Evolutionary conservation across 2,329 filamentous ascomycete species (phyloP).

Genomic region (Exophiala mesophila): DNA sequence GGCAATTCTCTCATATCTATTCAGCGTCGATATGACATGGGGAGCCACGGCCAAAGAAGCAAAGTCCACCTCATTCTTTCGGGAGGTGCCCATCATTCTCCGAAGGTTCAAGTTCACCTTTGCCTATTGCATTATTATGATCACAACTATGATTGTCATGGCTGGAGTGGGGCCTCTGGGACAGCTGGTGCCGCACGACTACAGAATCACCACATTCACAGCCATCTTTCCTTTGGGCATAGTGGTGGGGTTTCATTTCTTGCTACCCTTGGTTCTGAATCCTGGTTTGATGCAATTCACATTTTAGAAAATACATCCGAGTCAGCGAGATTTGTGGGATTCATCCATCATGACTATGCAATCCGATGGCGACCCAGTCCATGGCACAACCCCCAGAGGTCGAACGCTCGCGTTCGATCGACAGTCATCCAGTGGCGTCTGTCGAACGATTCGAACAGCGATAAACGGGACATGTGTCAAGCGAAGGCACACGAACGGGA

Average conservation of each 20-base stretch:
- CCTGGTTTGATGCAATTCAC: conserved; percentile 30
- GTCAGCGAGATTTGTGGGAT: too few species aligned
- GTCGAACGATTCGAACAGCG: too few species aligned
- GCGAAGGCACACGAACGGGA: too few species aligned
- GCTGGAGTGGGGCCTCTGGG: conserved; percentile 33
- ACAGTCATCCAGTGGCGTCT: too few species aligned
- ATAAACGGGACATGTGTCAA: too few species aligned
- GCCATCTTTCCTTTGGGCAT: conserved; percentile 56
- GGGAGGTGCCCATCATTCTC: conserved; percentile 73
- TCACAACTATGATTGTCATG: conserved; percentile 47
- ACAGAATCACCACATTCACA: conserved; percentile 54
- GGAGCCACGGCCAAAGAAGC: conserved; percentile 75
- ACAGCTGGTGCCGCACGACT: conserved; percentile 42
- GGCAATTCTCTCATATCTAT: conserved; percentile 75
- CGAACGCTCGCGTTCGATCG: too few species aligned
- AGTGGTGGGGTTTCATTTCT: conserved; percentile 37
- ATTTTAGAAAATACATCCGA: too few species aligned
- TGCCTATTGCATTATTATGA: conserved; percentile 42
- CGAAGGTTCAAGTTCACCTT: conserved; percentile 66
- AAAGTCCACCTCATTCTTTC: conserved; percentile 72
- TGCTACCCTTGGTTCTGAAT: conserved; percentile 29
- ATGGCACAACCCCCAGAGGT: too few species aligned
- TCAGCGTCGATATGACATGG: conserved; percentile 82
- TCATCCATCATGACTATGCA: too few species aligned
- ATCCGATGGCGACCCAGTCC: too few species aligned